phyloP scores from a whole-genome alignment of 148 eudicot genomes.

The Chenopodium formosanum region DNA sequence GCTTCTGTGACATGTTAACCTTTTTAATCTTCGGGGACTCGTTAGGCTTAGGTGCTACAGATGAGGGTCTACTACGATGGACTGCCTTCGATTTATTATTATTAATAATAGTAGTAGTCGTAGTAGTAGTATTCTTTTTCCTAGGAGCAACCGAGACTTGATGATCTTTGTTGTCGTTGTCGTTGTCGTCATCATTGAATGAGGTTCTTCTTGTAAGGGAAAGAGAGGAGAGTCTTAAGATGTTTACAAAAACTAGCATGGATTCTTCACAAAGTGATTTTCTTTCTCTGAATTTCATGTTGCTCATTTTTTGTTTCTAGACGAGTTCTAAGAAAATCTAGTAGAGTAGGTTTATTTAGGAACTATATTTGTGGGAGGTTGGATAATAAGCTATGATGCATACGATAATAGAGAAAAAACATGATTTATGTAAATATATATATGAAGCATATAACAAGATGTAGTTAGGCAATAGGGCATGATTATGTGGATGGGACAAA shows the following conservation, averaged over 20 bases:
- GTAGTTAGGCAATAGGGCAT: neutral
- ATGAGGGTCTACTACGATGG: neutral
- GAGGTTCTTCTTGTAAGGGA: slow-evolving; percentile 36
- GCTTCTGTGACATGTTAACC: slow-evolving; percentile 26
- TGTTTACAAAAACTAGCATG: slow-evolving; percentile 46
- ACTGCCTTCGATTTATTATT: neutral
- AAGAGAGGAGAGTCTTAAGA: slow-evolving; percentile 49
- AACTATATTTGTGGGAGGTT: neutral
- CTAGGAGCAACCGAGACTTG: neutral
- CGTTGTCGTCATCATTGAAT: neutral
- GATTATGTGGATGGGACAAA: neutral
- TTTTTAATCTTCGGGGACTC: slow-evolving; percentile 10
- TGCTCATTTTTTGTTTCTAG: slow-evolving; percentile 8
- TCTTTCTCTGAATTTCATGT: slow-evolving; percentile 27
- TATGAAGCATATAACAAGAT: neutral
- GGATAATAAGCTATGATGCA: neutral
- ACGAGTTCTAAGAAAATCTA: no score
- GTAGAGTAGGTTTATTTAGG: neutral
- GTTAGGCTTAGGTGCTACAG: neutral
- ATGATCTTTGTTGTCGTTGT: neutral
- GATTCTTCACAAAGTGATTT: slow-evolving; percentile 55
- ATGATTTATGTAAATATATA: neutral
- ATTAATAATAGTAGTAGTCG: neutral
- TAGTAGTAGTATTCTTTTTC: neutral
- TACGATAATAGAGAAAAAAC: neutral